These are phyloP conservation scores for Pythium volutum DNA, from an alignment of 352 stramenopile genomes.

Conservation along the genomic window DNA sequence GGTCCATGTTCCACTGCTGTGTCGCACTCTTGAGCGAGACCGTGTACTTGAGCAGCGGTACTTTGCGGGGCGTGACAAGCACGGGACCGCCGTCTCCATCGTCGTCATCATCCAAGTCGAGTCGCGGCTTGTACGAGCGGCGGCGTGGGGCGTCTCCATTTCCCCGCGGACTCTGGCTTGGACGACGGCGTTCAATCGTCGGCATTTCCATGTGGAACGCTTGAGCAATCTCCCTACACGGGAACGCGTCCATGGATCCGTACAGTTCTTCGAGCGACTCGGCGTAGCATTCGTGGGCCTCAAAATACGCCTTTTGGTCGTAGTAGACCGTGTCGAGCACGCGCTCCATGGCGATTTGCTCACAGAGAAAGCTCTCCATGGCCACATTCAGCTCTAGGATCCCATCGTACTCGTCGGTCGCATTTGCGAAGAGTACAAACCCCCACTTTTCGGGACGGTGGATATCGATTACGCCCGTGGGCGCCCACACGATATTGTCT, in stretches of 20 bases:
- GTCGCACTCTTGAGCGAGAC: conserved; percentile 33
- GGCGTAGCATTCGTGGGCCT: conserved; percentile 38
- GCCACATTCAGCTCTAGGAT: conserved; percentile 36
- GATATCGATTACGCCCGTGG: conserved; percentile 73
- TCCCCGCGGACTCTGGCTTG: background rate
- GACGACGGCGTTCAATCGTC: conserved; percentile 21
- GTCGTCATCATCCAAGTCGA: conserved; percentile 25
- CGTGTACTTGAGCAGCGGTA: conserved; percentile 25
- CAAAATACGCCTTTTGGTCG: conserved; percentile 48
- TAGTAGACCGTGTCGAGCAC: conserved; percentile 72
- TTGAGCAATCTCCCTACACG: conserved; percentile 27
- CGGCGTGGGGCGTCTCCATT: background rate
- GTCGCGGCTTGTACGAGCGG: conserved; percentile 23
- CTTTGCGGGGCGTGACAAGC: background rate
- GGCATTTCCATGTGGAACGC: conserved; percentile 36
- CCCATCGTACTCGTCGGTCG: conserved; percentile 37
- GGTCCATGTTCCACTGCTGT: conserved; percentile 47
- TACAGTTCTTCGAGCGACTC: conserved; percentile 44
- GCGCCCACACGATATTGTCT: conserved; percentile 74
- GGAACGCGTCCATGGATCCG: conserved; percentile 23
- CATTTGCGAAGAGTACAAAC: conserved; percentile 57
- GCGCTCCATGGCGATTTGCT: conserved; percentile 54
- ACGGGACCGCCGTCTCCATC: conserved; percentile 19
- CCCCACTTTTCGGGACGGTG: conserved; percentile 74
- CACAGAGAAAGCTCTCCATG: conserved; percentile 38